Base-by-base conservation (phyloP, 352 stramenopile genomes). In the Pythium insidiosum region DNA sequence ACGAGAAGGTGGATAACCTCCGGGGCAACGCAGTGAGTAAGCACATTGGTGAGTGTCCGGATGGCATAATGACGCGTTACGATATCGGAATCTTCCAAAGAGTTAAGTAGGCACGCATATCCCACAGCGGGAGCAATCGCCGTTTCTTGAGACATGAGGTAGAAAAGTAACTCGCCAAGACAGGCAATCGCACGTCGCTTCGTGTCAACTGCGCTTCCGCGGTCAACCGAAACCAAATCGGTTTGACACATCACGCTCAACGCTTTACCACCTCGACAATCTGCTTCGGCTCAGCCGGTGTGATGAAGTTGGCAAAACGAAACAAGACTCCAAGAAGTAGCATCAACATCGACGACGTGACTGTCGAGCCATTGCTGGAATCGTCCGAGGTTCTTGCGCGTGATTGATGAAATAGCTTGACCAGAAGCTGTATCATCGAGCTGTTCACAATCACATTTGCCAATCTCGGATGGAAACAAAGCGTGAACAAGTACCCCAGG, bases 361-460 rank as follows among this genome's bases (percentile, higher is more conserved):
- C 81, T 1, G 74, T 82, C 11, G 76, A 74, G 18, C n/a, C n/a
- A n/a, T n/a, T n/a, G n/a, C n/a, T n/a, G n/a, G n/a, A n/a, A n/a
- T n/a, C n/a, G n/a, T n/a, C n/a, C n/a, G n/a, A n/a, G n/a, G n/a
- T n/a, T n/a, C n/a, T n/a, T n/a, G n/a, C 86, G 59, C 10, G 71
- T 76, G 11, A 80, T 40, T 72, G 50, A 26, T 47, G 28, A 12
- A 88, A 35, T 38, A 87, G 58, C 38, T 68, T 77, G 29, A 74
- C 68, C 20, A 89, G 41, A 25, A 91, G 53, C 4, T 60, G 62
- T 13, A 91, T 44, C 22, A 93, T 69, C 0, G 78, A 88, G 56
- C 73, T 88, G 49, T 93, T 93, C 12, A 87, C 70, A 42, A 93
- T 83, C 34, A 90, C 69, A 38, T 88, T 86, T 0, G 81, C 75